A percentile compares a stretch with the other conserved stretches of the same genome.
These are phyloP conservation scores for Exophiala mesophila DNA, from an alignment of 2,329 filamentous ascomycete genomes.

Conservation along the genomic window DNA sequence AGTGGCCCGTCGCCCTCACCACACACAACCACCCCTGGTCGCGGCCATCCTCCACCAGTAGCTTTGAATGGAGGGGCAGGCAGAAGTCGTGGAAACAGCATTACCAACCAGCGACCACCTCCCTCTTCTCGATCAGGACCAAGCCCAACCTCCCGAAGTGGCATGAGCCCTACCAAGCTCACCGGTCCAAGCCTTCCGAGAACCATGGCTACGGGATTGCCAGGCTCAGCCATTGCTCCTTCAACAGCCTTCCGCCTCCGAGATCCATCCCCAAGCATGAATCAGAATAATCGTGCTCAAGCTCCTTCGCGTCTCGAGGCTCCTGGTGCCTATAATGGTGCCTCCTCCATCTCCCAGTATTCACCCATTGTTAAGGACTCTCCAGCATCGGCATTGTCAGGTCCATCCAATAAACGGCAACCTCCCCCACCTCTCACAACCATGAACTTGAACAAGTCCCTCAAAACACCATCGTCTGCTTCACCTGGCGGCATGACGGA, in stretches of 20 bases:
- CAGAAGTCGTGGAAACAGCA: conserved; percentile 16
- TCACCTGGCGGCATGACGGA: conserved; percentile 12
- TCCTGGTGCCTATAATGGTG: conserved; percentile 25
- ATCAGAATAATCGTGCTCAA: conserved; percentile 17
- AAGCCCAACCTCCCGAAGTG: conserved; percentile 12
- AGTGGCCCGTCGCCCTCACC: conserved; percentile 12
- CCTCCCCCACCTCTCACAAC: conserved; percentile 19
- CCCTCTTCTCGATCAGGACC: conserved; percentile 12
- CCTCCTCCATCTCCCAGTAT: conserved; percentile 26
- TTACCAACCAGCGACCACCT: conserved; percentile 11
- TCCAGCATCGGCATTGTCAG: conserved; percentile 2
- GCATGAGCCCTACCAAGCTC: conserved; percentile 9
- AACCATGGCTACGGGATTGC: conserved; percentile 1
- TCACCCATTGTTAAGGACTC: conserved; percentile 26
- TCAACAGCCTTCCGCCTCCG: conserved; percentile 15
- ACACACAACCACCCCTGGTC: conserved; percentile 13
- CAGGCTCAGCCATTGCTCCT: conserved; percentile 1
- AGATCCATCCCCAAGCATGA: conserved; percentile 24
- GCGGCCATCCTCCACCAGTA: conserved; percentile 11
- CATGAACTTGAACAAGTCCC: conserved; percentile 8
- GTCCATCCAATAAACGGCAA: conserved; percentile 8
- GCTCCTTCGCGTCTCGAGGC: conserved; percentile 22
- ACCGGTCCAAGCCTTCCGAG: conserved; percentile 4
- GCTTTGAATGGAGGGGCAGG: conserved; percentile 3
- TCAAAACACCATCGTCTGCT: conserved; percentile 4